Conservation (phyloP, 306 rosid genomes). For the Gleditsia sinensis region DNA sequence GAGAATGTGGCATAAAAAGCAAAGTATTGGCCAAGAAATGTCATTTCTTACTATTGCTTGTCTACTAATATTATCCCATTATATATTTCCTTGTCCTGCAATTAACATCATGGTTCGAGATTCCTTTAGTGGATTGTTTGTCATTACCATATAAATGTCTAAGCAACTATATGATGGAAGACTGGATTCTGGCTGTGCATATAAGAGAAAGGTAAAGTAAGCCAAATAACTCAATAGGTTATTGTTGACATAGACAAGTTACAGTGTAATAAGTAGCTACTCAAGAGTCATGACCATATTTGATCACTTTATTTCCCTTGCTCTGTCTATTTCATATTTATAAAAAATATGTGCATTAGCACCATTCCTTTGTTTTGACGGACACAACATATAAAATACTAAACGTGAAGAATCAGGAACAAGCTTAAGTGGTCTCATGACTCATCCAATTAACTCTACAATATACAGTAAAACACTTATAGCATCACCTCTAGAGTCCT, state of each 20-base stretch:
- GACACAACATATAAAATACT: too few relatives aligned
- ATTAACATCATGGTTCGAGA: neutral
- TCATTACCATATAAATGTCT: neutral
- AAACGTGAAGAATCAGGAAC: neutral
- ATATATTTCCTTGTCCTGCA: neutral
- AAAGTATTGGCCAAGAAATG: neutral
- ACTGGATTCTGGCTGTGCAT: neutral
- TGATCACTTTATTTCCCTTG: neutral
- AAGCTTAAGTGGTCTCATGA: neutral
- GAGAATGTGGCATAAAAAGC: constrained; percentile 22
- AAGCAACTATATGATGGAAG: constrained; percentile 9
- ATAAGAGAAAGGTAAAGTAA: constrained; percentile 20
- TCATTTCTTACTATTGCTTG: constrained; percentile 1
- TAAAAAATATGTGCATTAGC: neutral
- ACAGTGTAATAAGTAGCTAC: neutral
- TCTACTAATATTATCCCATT: constrained; percentile 8
- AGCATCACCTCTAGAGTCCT: constrained; percentile 4
- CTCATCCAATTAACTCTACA: neutral
- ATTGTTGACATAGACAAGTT: neutral
- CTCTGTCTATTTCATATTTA: neutral
- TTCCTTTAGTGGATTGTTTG: neutral
- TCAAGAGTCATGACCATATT: neutral
- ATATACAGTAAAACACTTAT: neutral
- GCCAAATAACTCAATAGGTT: neutral
- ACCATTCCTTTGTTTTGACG: neutral